Conservation (phyloP, 371 early-diverging fungal species). For the Actinomortierella ambigua region DNA sequence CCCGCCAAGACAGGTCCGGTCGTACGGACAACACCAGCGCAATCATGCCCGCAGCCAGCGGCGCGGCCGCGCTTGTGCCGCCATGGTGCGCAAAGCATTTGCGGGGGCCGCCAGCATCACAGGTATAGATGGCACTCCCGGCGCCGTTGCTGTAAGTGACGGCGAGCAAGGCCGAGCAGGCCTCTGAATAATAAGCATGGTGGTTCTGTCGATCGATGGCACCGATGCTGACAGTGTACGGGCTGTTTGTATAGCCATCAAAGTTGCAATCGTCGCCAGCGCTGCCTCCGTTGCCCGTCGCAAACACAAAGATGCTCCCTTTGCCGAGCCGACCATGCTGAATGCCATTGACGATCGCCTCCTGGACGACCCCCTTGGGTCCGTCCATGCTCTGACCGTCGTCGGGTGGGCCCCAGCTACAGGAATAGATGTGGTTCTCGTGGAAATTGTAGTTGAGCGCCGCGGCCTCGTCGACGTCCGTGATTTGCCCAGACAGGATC, state of each 20-base stretch:
- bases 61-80: constrained; percentile 97
- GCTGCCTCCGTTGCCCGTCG: constrained; percentile 92
- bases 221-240: constrained; percentile 93
- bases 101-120: constrained; percentile 73
- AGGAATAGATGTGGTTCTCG: constrained; percentile 91
- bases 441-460: constrained; percentile 89
- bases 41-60: constrained; percentile 89
- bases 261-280: constrained; percentile 92
- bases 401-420: constrained; percentile 96
- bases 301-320: constrained; percentile 94
- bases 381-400: constrained; percentile 90
- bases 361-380: constrained; percentile 77
- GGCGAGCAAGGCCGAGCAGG: constrained; percentile 88
- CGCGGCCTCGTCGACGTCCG: constrained; percentile 89
- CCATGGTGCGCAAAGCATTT: constrained; percentile 82
- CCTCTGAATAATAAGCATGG: constrained; percentile 90
- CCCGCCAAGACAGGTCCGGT: constrained; percentile 94
- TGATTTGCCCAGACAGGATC: constrained; percentile 86
- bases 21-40: constrained; percentile 82
- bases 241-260: constrained; percentile 97
- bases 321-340: constrained; percentile 83
- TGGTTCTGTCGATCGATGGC: constrained; percentile 78
- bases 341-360: constrained; percentile 85
- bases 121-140: constrained; percentile 81
- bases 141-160: constrained; percentile 89